Conservation (phyloP, 345 rosid genomes). For the Anacardium occidentale region DNA sequence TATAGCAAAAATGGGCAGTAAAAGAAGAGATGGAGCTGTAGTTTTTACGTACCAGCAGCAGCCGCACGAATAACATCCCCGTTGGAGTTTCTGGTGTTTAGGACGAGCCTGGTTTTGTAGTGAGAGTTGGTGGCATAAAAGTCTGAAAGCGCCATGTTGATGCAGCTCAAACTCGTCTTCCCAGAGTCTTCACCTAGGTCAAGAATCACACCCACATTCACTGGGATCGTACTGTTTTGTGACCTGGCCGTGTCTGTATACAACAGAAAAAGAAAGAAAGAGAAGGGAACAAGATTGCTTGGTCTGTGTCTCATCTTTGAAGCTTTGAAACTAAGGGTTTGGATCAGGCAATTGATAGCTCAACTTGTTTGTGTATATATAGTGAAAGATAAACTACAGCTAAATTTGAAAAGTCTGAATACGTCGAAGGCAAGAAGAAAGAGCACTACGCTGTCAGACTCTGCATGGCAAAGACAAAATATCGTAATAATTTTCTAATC, state of each 20-base stretch:
- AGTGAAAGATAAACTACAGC: not conserved
- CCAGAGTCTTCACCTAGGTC: slow-evolving; percentile 30
- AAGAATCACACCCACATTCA: slow-evolving; percentile 52
- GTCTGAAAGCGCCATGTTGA: slow-evolving; percentile 54
- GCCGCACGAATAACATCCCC: slow-evolving; percentile 48
- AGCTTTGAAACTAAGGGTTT: not conserved
- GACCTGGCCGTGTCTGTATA: slow-evolving; percentile 19
- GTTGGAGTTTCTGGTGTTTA: slow-evolving; percentile 40
- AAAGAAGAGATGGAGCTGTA: not conserved
- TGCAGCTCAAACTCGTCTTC: slow-evolving; percentile 37
- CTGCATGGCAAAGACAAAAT: not conserved
- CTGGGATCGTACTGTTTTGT: slow-evolving; percentile 22
- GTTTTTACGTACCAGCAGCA: slow-evolving; percentile 48
- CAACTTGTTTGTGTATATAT: too few species aligned
- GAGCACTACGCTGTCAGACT: not conserved
- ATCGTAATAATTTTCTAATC: too few species aligned
- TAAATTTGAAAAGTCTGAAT: too few species aligned
- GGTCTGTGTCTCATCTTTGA: not conserved
- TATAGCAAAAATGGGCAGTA: too few species aligned
- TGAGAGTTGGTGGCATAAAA: slow-evolving; percentile 36
- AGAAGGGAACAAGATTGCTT: not conserved
- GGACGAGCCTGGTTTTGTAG: slow-evolving; percentile 48
- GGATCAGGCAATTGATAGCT: too few species aligned
- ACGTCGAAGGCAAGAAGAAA: too few species aligned
- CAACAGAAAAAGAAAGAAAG: not conserved